phyloP scores from a whole-genome alignment of 2,329 filamentous ascomycete genomes.

The Colletotrichum sp. region DNA sequence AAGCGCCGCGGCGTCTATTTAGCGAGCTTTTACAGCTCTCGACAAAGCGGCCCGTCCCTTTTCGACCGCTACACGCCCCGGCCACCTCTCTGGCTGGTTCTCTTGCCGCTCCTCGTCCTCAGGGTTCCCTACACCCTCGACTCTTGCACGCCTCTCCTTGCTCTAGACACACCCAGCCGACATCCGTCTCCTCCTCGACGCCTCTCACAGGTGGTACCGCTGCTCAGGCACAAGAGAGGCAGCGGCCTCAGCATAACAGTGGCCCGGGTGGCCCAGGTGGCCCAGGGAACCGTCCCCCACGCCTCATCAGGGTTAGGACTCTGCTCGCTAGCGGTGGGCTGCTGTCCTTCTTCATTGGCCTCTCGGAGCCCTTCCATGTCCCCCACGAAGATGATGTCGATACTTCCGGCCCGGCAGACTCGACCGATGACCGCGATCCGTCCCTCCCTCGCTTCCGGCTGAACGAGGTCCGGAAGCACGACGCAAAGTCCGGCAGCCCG shows the following conservation, averaged over 20 bases:
- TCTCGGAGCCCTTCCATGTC: slow-evolving; percentile 16
- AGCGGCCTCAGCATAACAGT: not conserved
- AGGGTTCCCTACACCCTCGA: not conserved
- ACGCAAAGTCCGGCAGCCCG: slow-evolving; percentile 55
- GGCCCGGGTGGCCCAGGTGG: not conserved
- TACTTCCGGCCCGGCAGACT: not conserved
- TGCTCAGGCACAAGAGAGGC: not conserved
- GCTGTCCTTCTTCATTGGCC: slow-evolving; percentile 19
- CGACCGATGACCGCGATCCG: slow-evolving; percentile 38
- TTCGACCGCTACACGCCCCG: not conserved
- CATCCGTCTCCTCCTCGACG: slow-evolving; percentile 2
- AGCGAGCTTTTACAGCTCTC: slow-evolving; percentile 19
- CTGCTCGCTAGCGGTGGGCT: slow-evolving; percentile 23
- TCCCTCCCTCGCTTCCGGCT: slow-evolving; percentile 54
- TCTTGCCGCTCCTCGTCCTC: not conserved
- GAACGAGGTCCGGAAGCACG: slow-evolving; percentile 56
- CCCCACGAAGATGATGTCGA: slow-evolving; percentile 2
- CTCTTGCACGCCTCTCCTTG: slow-evolving; percentile 6
- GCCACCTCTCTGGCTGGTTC: not conserved
- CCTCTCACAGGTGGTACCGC: not conserved
- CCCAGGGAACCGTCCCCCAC: not conserved
- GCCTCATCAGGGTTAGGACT: slow-evolving; percentile 1
- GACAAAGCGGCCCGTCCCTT: slow-evolving; percentile 14
- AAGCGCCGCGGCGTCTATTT: slow-evolving; percentile 19
- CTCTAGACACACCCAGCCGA: slow-evolving; percentile 10